Evolutionary conservation across 352 stramenopile genomes (phyloP).

Genomic region (Pythium biforme): DNA sequence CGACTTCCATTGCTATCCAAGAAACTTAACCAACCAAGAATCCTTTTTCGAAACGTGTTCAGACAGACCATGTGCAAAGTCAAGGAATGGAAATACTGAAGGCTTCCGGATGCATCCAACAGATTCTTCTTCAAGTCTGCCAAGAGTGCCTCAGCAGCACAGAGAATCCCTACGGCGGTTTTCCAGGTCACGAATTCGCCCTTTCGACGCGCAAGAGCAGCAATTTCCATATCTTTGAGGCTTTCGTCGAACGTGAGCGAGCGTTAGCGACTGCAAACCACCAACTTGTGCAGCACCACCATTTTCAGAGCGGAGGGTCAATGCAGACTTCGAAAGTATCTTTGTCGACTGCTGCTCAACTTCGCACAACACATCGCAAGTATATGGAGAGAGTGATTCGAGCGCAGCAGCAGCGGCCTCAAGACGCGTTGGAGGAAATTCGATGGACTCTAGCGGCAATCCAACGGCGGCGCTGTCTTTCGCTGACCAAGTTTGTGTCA

Average conservation of each 20-base stretch:
- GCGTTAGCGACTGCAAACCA: conserved; percentile 50
- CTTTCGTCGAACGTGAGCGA: conserved; percentile 48
- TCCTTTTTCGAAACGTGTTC: neutral
- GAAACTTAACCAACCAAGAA: neutral
- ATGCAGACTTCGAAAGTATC: conserved; percentile 16
- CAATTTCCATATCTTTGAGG: conserved; percentile 60
- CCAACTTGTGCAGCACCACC: conserved; percentile 46
- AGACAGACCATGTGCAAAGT: conserved; percentile 19
- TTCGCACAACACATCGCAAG: conserved; percentile 22
- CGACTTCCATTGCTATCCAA: neutral
- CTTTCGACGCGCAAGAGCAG: conserved; percentile 57
- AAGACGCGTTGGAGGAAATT: conserved; percentile 49
- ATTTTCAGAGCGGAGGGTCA: conserved; percentile 33
- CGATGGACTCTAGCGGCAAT: conserved; percentile 74
- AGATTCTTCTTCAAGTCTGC: conserved; percentile 38
- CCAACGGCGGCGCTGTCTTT: conserved; percentile 47
- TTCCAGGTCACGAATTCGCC: conserved; percentile 53
- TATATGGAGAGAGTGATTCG: conserved; percentile 25
- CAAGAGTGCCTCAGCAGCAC: conserved; percentile 38
- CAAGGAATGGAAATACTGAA: conserved; percentile 28
- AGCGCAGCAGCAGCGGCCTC: conserved; percentile 20
- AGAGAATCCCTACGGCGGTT: conserved; percentile 35
- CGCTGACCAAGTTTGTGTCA: conserved; percentile 52
- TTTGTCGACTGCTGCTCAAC: conserved; percentile 22
- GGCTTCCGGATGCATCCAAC: conserved; percentile 36